Conservation (phyloP, 345 rosid species). For the Leavenworthia alabamica region DNA sequence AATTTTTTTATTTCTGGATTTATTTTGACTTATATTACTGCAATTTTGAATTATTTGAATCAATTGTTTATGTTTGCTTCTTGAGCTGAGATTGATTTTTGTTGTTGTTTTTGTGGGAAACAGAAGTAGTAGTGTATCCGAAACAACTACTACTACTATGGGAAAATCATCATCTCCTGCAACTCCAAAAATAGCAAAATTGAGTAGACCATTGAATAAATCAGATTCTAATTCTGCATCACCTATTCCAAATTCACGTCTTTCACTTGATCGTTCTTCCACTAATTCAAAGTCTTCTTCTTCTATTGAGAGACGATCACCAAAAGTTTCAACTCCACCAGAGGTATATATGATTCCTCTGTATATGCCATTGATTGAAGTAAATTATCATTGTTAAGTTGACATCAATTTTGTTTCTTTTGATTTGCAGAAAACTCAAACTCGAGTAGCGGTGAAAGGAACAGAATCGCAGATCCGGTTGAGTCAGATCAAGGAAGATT, state of each 20-base stretch:
- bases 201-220: slow-evolving; percentile 57
- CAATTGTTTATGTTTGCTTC: no score
- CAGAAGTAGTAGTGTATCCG: slow-evolving; percentile 71
- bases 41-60: not conserved
- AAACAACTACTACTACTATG: slow-evolving; percentile 46
- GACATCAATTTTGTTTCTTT: no score
- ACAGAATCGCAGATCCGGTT: slow-evolving; percentile 60
- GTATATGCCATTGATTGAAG: not conserved
- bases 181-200: slow-evolving; percentile 58
- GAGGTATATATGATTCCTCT: slow-evolving; percentile 51
- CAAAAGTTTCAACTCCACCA: slow-evolving; percentile 55
- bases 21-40: not conserved
- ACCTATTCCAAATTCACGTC: slow-evolving; percentile 53
- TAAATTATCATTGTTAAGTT: no score
- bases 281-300: slow-evolving; percentile 66
- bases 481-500: slow-evolving; percentile 68
- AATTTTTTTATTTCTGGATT: slow-evolving; percentile 1
- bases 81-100: no score
- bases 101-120: slow-evolving; percentile 15
- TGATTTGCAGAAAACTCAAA: slow-evolving; percentile 53
- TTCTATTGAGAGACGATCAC: slow-evolving; percentile 52
- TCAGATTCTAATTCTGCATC: slow-evolving; percentile 58
- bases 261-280: slow-evolving; percentile 67
- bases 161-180: slow-evolving; percentile 62
- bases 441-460: slow-evolving; percentile 46